Evolutionary conservation across 2,329 filamentous ascomycete species (phyloP), one percentile per base, ranked within the genome.

Genomic region (Diaporthe sp.): DNA sequence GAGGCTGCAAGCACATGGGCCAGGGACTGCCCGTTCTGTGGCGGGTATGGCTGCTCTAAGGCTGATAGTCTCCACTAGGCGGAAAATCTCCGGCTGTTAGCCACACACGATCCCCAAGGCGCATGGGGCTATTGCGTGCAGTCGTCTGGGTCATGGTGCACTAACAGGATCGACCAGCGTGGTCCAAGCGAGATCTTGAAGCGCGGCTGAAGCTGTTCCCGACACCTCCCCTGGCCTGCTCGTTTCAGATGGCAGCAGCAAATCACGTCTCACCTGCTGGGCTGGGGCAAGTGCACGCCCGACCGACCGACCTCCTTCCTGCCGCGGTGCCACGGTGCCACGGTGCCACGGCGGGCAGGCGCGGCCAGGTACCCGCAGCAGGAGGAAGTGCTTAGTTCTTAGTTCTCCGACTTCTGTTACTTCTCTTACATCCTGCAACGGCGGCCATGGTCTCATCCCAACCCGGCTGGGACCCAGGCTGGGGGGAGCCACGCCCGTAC

Each of bases 131-230:
- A 68, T 68, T 53, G 63, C 47, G 47, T 68, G 63, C 63, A 68
- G 63, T 53, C 15, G 32, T 25, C 8, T 22, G 37, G 50, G 27
- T 17, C 30, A 17, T 22, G 50, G 13, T 12, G 22, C 50, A 37
- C 59, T 72, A 72, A 69, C 71, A 58, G 59, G 58, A 72, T 58
- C 59, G 44, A 30, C 71, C 2, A 25, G 42, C 30, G 56, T 63
- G 63, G 73, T 47, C 70, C 63, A 69, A 71, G 71, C 71, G 74
- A 71, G 59, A 70, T 70, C 63, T 72, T 69, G 70, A 72, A 39
- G 70, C 75, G 72, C 72, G 75, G 75, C 75, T 75, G 70, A 55
- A 65, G 63, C 50, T 73, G 73, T 63, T 72, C 65, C 75, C 73
- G 73, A 71, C 75, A 69, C 44, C 58, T 42, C 66, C 51, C 39